Percentiles rank a stretch among this genome's conserved stretches.
Evolutionary conservation across 2,329 filamentous ascomycete genomes (phyloP).

Genomic region (Botryosphaeria agaves): DNA sequence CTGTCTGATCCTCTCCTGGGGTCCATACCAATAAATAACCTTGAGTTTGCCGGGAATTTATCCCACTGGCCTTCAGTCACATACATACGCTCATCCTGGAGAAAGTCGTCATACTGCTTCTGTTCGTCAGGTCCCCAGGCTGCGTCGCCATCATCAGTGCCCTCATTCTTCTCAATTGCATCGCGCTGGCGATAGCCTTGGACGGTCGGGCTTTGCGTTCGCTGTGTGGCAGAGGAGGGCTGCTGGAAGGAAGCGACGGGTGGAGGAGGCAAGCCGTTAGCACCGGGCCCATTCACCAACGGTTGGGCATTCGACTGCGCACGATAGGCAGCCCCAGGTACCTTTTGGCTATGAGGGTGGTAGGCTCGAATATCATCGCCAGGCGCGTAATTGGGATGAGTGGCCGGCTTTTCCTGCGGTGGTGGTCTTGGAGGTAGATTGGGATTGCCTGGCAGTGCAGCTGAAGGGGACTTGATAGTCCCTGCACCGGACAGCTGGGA

Average conservation of each 20-base stretch:
- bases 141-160: constrained; percentile 24
- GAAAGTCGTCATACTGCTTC: constrained; percentile 53
- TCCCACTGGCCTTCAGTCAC: constrained; percentile 70
- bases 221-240: not conserved
- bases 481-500: constrained; percentile 12
- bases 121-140: constrained; percentile 42
- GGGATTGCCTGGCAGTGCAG: constrained; percentile 20
- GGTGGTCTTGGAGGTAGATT: constrained; percentile 30
- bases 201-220: constrained; percentile 12
- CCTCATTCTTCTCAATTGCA: constrained; percentile 9
- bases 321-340: constrained; percentile 7
- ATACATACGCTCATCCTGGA: constrained; percentile 55
- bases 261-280: constrained; percentile 7
- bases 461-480: constrained; percentile 14
- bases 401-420: constrained; percentile 29
- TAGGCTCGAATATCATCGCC: constrained; percentile 31
- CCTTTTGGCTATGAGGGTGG: constrained; percentile 28
- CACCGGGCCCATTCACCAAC: constrained; percentile 2
- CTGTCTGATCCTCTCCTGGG: not conserved
- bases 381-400: constrained; percentile 29
- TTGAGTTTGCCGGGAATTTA: constrained; percentile 57
- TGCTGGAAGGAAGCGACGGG: constrained; percentile 7
- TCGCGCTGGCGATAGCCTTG: constrained; percentile 13
- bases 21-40: constrained; percentile 70
- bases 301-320: not conserved